phyloP scores from a whole-genome alignment of 169 alveolate species.

The Cyclospora cayetanensis region DNA sequence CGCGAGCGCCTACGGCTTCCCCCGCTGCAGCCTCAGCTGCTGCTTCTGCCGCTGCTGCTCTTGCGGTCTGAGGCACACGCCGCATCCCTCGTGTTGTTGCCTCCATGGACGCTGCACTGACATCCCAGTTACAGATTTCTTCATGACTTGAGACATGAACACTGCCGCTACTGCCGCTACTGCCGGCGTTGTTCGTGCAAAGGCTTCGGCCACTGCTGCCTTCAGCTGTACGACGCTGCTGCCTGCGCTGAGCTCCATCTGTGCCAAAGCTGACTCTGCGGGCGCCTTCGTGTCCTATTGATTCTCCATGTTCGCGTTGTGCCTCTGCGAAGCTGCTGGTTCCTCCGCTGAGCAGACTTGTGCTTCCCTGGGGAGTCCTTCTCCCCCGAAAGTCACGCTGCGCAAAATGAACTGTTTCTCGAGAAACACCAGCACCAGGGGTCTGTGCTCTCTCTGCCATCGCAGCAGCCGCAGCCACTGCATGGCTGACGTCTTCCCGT shows the following conservation, averaged over 20 bases:
- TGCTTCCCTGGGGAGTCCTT: too few relatives aligned
- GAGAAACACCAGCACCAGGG: too few relatives aligned
- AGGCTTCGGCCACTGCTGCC: not conserved
- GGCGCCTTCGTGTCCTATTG: too few relatives aligned
- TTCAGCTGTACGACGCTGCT: not conserved
- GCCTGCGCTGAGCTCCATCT: too few relatives aligned
- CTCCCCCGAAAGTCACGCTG: too few relatives aligned
- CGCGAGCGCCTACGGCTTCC: not conserved
- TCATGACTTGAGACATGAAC: not conserved
- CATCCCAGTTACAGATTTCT: not conserved
- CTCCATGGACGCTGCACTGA: not conserved
- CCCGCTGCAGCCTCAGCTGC: not conserved
- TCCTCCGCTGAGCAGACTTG: too few relatives aligned
- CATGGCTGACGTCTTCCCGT: too few relatives aligned
- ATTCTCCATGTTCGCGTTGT: too few relatives aligned
- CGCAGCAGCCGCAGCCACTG: not conserved
- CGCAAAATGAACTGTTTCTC: too few relatives aligned
- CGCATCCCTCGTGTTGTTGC: not conserved
- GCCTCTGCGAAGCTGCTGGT: too few relatives aligned
- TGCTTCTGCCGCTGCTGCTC: not conserved
- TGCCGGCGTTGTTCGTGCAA: not conserved
- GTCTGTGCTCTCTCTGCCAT: not conserved
- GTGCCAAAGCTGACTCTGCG: too few relatives aligned
- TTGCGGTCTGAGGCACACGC: not conserved
- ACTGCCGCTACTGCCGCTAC: not conserved